Percentiles rank a stretch among this genome's conserved stretches.
These are phyloP conservation scores for Arabidopsis lyrata DNA, from an alignment of 441 rosid genomes.

Conservation along the genomic window DNA sequence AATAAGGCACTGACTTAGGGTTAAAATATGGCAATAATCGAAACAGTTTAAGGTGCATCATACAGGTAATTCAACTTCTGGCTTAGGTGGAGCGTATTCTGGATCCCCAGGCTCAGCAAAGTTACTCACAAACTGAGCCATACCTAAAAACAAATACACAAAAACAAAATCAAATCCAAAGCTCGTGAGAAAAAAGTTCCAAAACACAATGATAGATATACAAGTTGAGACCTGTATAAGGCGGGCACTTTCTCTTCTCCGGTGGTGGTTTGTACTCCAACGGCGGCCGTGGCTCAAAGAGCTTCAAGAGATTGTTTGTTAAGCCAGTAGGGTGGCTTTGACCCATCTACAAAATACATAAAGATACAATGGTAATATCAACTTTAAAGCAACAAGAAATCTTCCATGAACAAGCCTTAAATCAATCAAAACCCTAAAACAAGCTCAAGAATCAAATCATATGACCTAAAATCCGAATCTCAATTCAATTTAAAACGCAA, in stretches of 20 bases:
- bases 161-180: background rate
- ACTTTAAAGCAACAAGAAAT: background rate
- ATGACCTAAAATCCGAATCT: background rate
- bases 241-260: conserved; percentile 86
- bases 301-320: conserved; percentile 79
- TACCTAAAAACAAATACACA: conserved; percentile 53
- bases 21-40: background rate
- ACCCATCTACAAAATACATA: conserved; percentile 70
- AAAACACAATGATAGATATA: background rate
- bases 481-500: background rate
- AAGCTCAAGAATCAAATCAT: background rate
- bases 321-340: conserved; percentile 94
- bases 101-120: conserved; percentile 88
- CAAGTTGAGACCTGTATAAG: conserved; percentile 54
- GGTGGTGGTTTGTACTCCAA: conserved; percentile 84
- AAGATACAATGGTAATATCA: background rate
- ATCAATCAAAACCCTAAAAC: background rate
- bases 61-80: conserved; percentile 79
- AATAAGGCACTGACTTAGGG: background rate
- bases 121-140: conserved; percentile 78
- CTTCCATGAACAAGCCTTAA: background rate
- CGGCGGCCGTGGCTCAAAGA: conserved; percentile 87
- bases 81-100: conserved; percentile 78
- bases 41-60: background rate
- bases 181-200: background rate